Evolutionary conservation across 2,329 filamentous ascomycete species (phyloP).

Genomic region (Neobulgaria alba): DNA sequence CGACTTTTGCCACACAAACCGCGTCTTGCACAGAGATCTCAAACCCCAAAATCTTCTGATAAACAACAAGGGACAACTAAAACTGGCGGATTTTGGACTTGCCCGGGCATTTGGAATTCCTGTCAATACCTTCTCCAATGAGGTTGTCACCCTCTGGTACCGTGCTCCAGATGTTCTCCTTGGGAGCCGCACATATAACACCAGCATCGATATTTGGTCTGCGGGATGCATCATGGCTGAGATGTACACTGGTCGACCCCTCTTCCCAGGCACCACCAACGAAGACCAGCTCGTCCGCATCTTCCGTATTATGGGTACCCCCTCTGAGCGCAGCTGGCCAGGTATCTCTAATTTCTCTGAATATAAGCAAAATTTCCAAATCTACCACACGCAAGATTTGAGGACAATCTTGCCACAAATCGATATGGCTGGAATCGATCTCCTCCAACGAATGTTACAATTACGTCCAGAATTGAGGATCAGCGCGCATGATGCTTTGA

Average conservation of each 20-base stretch:
- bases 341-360: constrained; percentile 94
- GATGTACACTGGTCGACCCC: constrained; percentile 92
- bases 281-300: constrained; percentile 96
- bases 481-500: constrained; percentile 75
- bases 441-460: constrained; percentile 86
- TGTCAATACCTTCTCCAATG: constrained; percentile 96
- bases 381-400: constrained; percentile 88
- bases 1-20: constrained; percentile 95
- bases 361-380: constrained; percentile 91
- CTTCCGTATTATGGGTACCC: constrained; percentile 97
- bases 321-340: constrained; percentile 90
- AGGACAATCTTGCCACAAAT: constrained; percentile 82
- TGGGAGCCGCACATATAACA: constrained; percentile 93
- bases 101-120: constrained; percentile 93
- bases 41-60: constrained; percentile 97
- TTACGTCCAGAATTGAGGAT: constrained; percentile 85
- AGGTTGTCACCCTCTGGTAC: constrained; percentile 97
- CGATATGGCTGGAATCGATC: constrained; percentile 76
- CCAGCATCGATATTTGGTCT: constrained; percentile 99
- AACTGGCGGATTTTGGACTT: constrained; percentile 90
- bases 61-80: constrained; percentile 81
- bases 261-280: constrained; percentile 96
- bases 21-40: constrained; percentile 88
- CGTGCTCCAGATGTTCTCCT: constrained; percentile 91
- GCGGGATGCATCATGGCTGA: constrained; percentile 99